Conservation (phyloP, 2,329 filamentous ascomycete species). For the Trichoderma hamatum region DNA sequence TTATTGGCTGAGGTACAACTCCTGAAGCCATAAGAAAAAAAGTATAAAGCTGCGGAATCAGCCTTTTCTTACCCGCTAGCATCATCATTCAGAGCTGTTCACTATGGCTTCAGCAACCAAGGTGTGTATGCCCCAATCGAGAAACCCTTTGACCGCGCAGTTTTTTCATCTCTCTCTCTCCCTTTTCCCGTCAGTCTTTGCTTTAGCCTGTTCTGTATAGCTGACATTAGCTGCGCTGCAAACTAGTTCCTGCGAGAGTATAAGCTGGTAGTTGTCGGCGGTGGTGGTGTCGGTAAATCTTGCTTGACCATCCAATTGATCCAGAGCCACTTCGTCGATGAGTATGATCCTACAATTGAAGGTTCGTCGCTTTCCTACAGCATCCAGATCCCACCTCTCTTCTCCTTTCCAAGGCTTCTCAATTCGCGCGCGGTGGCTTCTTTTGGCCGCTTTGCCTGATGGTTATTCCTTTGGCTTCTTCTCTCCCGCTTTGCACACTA, state of each 20-base stretch:
- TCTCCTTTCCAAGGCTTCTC: background rate
- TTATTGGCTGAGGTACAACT: constrained; percentile 17
- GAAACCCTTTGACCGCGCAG: background rate
- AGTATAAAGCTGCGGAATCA: constrained; percentile 17
- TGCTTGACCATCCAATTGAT: constrained; percentile 97
- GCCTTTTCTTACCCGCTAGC: constrained; percentile 19
- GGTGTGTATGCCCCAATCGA: constrained; percentile 32
- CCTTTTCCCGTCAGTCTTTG: background rate
- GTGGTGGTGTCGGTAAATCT: constrained; percentile 98
- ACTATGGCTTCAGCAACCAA: constrained; percentile 45
- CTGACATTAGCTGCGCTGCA: constrained; percentile 29
- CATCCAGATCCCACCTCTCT: background rate
- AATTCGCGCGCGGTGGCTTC: background rate
- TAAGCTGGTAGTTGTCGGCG: constrained; percentile 95
- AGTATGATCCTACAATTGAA: constrained; percentile 99
- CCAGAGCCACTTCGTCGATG: constrained; percentile 96
- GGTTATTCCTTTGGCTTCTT: background rate
- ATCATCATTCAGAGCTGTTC: constrained; percentile 23
- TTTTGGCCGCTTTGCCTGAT: background rate
- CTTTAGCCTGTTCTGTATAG: constrained; percentile 21
- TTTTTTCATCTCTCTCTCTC: background rate
- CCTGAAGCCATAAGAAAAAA: constrained; percentile 9
- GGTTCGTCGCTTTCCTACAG: constrained; percentile 57
- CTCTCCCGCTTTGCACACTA: background rate
- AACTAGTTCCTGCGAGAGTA: constrained; percentile 83